Conservation (phyloP, 306 rosid genomes). For the Cyamopsis tetragonoloba region DNA sequence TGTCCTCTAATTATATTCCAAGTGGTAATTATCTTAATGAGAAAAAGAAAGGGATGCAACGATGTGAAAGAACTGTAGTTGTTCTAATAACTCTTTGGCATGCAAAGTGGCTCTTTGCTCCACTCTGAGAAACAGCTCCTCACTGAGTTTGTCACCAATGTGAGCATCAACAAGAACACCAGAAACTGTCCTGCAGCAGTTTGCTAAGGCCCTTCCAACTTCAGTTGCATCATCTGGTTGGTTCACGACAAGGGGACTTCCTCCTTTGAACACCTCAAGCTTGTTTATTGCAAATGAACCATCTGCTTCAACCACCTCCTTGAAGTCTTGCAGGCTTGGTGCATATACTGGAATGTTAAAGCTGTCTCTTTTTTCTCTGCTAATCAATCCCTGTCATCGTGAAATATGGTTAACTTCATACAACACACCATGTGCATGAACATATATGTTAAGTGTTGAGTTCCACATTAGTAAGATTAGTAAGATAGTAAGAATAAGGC, state of each 20-base stretch:
- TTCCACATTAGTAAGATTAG: too few relatives aligned
- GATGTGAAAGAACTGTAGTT: constrained; percentile 86
- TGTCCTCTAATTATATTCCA: background rate
- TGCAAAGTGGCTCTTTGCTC: constrained; percentile 51
- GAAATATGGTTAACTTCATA: background rate
- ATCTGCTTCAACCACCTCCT: constrained; percentile 76
- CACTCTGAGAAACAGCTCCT: constrained; percentile 66
- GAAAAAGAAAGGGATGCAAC: constrained; percentile 83
- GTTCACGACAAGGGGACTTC: constrained; percentile 85
- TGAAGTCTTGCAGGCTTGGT: constrained; percentile 83
- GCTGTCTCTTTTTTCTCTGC: constrained; percentile 59
- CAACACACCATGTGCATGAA: background rate
- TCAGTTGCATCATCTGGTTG: constrained; percentile 64
- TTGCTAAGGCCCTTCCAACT: constrained; percentile 78
- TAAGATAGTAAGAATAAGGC: too few relatives aligned
- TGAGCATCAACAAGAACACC: constrained; percentile 93
- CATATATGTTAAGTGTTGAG: too few relatives aligned
- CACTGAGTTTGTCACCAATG: constrained; percentile 73
- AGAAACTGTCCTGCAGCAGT: constrained; percentile 65
- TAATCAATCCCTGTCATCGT: constrained; percentile 59
- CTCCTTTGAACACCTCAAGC: constrained; percentile 92
- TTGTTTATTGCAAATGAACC: constrained; percentile 75
- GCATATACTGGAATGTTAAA: constrained; percentile 95
- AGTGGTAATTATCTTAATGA: constrained; percentile 13
- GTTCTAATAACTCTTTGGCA: constrained; percentile 65